Evolutionary conservation across 2,329 filamentous ascomycete species (phyloP).

Genomic region (Teratosphaeria epicoccoides): DNA sequence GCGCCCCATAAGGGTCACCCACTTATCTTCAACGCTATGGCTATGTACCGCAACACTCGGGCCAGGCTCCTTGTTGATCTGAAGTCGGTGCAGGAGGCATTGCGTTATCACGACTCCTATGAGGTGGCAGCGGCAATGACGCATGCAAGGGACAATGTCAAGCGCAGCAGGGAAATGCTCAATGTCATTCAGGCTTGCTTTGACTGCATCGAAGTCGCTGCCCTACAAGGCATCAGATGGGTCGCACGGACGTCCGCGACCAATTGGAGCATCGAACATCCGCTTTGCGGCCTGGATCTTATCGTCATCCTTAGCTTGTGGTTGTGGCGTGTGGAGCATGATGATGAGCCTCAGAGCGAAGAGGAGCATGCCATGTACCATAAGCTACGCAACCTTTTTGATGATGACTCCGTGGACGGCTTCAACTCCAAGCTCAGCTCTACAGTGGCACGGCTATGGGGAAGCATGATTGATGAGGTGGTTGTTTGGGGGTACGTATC

Average conservation of each 20-base stretch:
- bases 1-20: conserved; percentile 94
- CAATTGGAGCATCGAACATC: conserved; percentile 98
- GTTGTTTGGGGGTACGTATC: conserved; percentile 94
- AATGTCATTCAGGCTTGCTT: conserved; percentile 97
- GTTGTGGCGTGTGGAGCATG: conserved; percentile 98
- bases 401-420: conserved; percentile 76
- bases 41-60: conserved; percentile 88
- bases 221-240: conserved; percentile 90
- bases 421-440: conserved; percentile 81
- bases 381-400: conserved; percentile 80
- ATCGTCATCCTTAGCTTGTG: conserved; percentile 97
- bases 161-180: conserved; percentile 93
- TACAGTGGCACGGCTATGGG: conserved; percentile 91
- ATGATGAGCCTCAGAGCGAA: conserved; percentile 78
- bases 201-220: conserved; percentile 93
- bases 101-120: conserved; percentile 93
- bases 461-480: conserved; percentile 95
- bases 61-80: conserved; percentile 88
- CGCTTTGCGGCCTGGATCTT: conserved; percentile 87
- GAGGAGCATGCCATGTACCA: conserved; percentile 85
- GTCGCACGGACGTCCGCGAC: conserved; percentile 95
- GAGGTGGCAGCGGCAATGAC: conserved; percentile 97
- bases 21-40: conserved; percentile 95
- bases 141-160: conserved; percentile 82
- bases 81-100: conserved; percentile 88